Base-by-base conservation (phyloP, 2,329 filamentous ascomycete species). In the Botrytis sinoallii region DNA sequence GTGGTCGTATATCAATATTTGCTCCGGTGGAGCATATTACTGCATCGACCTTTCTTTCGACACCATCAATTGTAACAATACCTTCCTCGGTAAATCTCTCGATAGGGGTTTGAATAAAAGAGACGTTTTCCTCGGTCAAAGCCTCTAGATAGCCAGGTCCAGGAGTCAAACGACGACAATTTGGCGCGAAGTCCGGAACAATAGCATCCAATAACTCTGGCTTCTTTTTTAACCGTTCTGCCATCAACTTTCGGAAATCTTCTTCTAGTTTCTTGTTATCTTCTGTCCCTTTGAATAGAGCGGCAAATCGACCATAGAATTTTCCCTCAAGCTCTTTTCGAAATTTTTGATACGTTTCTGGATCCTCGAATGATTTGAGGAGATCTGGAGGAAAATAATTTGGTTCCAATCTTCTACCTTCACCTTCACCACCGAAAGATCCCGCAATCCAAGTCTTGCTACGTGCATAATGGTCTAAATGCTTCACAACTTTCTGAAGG, bases 1-100 rank as follows among this genome's bases (percentile, higher is more conserved):
- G 86, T 0, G 89, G 89, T 0, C 86, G 83, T 81, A 87, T 84
- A 75, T 89, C 85, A 18, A 86, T 84, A 76, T 91, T 90, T 14
- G 89, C 89, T 1, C 91, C 91, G 0, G 91, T 93, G 1, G 90
- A 88, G 77, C 90, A 93, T 76, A 93, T 88, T 8, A 92, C 83
- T 22, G 88, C 88, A 74, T 92, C 90, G 0, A 91, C 88, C 25
- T 88, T 84, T 4, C 89, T 83, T 44, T 87, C 83, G 0, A 79
- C 79, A 2, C 89, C 90, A 76, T 92, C 89, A 0, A 80, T 82
- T 0, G 88, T 91, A 76, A 88, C 85, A 64, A 92, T 90, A 0
- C 89, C 89, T 0, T 84, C 88, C 55, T 83, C 82, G 0, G 88
- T 91, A 75, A 93, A 89, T 0, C 85, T 83, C 29, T 84, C 83